Evolutionary conservation across 2,329 filamentous ascomycete species (phyloP).

Genomic region (Pseudogymnoascus sp.): DNA sequence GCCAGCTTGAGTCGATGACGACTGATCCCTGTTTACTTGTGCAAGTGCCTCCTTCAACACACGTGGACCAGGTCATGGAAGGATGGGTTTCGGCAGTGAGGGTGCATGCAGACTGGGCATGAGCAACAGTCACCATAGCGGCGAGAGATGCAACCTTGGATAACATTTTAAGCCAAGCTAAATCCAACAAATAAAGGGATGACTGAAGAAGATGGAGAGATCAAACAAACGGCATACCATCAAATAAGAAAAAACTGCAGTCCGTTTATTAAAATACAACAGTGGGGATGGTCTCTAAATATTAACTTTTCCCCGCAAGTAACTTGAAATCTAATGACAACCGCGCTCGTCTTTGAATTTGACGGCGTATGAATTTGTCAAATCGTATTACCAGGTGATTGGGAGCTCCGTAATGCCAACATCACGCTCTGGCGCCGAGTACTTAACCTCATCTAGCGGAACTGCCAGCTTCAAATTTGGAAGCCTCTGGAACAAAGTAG

Average conservation of each 20-base stretch:
- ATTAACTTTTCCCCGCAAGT: not conserved
- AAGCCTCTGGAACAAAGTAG: constrained; percentile 32
- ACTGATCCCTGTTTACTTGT: too few species aligned
- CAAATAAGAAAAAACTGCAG: not conserved
- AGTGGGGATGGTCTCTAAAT: not conserved
- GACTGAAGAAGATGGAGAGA: not conserved
- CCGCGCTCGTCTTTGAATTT: not conserved
- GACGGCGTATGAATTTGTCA: not conserved
- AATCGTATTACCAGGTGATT: constrained; percentile 26
- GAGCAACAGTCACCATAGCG: too few species aligned
- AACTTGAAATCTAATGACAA: not conserved
- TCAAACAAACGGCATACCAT: not conserved
- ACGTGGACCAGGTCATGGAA: too few species aligned
- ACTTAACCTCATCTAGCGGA: constrained; percentile 33
- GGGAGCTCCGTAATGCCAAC: constrained; percentile 34
- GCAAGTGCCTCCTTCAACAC: too few species aligned
- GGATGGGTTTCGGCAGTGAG: too few species aligned
- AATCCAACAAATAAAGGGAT: not conserved
- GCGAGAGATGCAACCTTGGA: too few species aligned
- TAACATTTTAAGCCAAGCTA: not conserved
- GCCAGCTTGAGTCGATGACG: too few species aligned
- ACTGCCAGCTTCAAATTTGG: constrained; percentile 33
- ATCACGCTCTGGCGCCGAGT: constrained; percentile 31
- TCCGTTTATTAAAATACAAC: not conserved
- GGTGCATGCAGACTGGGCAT: too few species aligned